A percentile compares a stretch with the other conserved stretches of the same genome.
Evolutionary conservation across 305 asterid species (phyloP).

Genomic region (Fraxinus angustifolia): DNA sequence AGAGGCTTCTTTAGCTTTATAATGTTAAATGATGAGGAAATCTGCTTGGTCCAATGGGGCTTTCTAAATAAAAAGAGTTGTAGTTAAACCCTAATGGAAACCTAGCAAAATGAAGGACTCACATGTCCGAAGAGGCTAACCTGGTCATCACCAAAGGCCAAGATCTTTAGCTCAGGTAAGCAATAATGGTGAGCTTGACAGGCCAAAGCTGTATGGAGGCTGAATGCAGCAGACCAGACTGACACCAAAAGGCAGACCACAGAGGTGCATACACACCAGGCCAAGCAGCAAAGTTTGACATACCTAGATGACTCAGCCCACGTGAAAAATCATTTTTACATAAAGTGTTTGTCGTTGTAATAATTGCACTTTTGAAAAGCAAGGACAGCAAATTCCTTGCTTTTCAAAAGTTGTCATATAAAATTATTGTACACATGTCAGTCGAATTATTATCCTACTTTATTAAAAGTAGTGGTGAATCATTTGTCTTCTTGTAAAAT

Average conservation of each 20-base stretch:
- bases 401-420: too few species aligned
- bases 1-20: neutral
- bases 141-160: neutral
- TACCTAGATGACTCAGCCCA: too few species aligned
- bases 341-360: too few species aligned
- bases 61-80: neutral
- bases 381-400: too few species aligned
- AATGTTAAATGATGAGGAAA: neutral
- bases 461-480: too few species aligned
- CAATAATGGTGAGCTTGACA: neutral
- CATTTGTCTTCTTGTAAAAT: too few species aligned
- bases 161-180: neutral
- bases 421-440: too few species aligned
- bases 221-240: neutral
- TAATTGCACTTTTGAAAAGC: too few species aligned
- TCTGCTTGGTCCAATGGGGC: neutral
- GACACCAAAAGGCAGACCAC: neutral
- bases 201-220: neutral
- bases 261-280: neutral
- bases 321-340: too few species aligned
- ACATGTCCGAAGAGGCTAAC: neutral
- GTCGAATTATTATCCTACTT: too few species aligned
- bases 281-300: neutral
- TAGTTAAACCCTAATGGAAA: neutral
- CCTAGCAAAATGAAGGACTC: neutral